A percentile compares a stretch with the other conserved stretches of the same genome.
phyloP scores from a whole-genome alignment of 2,329 filamentous ascomycete species.

The Fusarium decemcellulare region DNA sequence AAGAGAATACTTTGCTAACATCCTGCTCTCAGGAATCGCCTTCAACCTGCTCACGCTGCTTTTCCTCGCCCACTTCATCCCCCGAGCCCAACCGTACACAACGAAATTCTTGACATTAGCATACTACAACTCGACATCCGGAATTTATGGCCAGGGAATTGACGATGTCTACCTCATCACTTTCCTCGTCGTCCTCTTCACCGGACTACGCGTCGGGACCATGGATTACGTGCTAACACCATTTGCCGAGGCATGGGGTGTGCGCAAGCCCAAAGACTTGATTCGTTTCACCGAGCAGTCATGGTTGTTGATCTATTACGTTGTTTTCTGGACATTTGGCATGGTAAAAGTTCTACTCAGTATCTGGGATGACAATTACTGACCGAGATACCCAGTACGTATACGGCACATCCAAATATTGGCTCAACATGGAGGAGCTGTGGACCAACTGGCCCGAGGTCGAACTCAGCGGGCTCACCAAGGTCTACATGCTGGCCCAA shows the following conservation, averaged over 20 bases:
- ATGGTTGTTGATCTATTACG: conserved; percentile 89
- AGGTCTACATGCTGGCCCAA: conserved; percentile 91
- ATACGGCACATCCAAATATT: conserved; percentile 83
- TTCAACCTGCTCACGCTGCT: conserved; percentile 87
- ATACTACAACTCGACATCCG: conserved; percentile 79
- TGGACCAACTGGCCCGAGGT: conserved; percentile 89
- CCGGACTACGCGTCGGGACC: conserved; percentile 82
- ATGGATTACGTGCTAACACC: conserved; percentile 93
- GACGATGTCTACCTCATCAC: conserved; percentile 85
- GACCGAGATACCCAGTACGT: conserved; percentile 72
- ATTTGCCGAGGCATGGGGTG: conserved; percentile 77
- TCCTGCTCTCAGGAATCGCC: conserved; percentile 71
- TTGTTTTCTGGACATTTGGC: conserved; percentile 85
- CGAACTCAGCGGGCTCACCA: conserved; percentile 80
- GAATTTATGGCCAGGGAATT: conserved; percentile 79
- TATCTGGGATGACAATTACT: neutral
- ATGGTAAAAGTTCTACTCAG: conserved; percentile 71
- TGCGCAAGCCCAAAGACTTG: conserved; percentile 81
- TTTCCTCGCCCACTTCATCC: conserved; percentile 85
- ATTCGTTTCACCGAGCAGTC: conserved; percentile 93
- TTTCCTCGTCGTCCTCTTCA: conserved; percentile 87
- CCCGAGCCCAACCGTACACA: conserved; percentile 81
- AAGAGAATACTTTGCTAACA: neutral
- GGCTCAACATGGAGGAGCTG: conserved; percentile 80
- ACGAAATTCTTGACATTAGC: conserved; percentile 88